Evolutionary conservation across 1,139 yeast genomes (phyloP), one percentile per base, ranked within the genome.

Genomic region (Trichomonascaceae sp.): DNA sequence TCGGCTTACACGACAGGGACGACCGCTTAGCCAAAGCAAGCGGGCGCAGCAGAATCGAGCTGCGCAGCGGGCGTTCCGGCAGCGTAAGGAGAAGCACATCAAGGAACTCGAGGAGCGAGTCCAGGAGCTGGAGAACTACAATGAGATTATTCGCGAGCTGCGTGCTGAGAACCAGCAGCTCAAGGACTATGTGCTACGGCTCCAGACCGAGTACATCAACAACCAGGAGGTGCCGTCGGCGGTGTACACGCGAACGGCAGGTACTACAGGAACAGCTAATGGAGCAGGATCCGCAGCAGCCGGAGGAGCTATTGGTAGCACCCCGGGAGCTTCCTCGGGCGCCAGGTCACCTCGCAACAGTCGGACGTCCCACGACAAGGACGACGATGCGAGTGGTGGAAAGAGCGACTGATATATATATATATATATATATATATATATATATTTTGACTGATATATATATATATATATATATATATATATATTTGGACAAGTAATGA

Each of bases 31-130:
- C 11, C 67, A 65, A 40, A 73, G 92, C 28, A 81, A 80, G 56
- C 70, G 95, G 43, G 94, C 95, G 1, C 82, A 78, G 13, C 95
- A 84, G 56, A 84, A 84, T 60, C 65, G 95, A 49, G 76, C 73
- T 39, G 94, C 95, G 1, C 95, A 84, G 57, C 71, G 81, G 45
- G 93, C 93, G 8, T 84, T 82, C 59, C 68, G 95, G 51, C 76
- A 74, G 50, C 67, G 94, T 38, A 76, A 79, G 52, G 93, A 81
- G 46, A 69, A 71, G 40, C 74, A 80, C 48, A 73, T 84, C 45
- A 78, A 75, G 55, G 87, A 81, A 33, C 64, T 84, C 41, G 94
- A 84, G 58, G 57, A 63, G 26, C 75, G 75, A 51, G 81, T 80
- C 4, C 65, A 67, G 31, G 77, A 76, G 51, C 70, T 72, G 32